phyloP scores from a whole-genome alignment of 2,329 filamentous ascomycete genomes.

The Diaporthe ampelina region DNA sequence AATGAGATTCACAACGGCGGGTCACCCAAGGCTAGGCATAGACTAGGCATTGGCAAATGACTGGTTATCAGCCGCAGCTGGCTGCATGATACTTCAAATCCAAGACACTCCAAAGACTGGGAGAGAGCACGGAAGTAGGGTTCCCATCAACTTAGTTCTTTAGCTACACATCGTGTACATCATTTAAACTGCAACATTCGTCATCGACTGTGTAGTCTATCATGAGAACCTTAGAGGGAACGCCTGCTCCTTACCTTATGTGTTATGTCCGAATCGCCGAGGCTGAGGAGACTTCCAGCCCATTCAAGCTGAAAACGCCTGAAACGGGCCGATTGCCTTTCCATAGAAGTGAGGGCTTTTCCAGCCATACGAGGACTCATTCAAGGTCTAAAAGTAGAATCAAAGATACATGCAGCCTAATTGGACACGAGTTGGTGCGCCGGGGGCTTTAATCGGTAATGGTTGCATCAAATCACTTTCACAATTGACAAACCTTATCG shows the following conservation, averaged over 20 bases:
- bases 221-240: neutral
- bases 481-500: neutral
- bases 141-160: neutral
- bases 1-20: neutral
- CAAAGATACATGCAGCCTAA: neutral
- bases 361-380: neutral
- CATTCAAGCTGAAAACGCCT: too few species aligned
- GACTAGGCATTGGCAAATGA: conserved; percentile 7
- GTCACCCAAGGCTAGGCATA: conserved; percentile 17
- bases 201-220: neutral
- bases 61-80: conserved; percentile 10
- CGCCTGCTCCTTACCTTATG: neutral
- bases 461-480: neutral
- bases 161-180: neutral
- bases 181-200: conserved; percentile 2
- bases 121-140: neutral
- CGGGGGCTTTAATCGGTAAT: neutral
- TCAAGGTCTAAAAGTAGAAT: neutral
- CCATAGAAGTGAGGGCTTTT: too few species aligned
- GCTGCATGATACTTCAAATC: conserved; percentile 1
- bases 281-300: neutral
- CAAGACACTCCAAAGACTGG: neutral
- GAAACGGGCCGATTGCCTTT: neutral
- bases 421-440: neutral
- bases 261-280: neutral